Base-by-base conservation (phyloP, 2,329 filamentous ascomycete species). In the Tympanopsis confertula region DNA sequence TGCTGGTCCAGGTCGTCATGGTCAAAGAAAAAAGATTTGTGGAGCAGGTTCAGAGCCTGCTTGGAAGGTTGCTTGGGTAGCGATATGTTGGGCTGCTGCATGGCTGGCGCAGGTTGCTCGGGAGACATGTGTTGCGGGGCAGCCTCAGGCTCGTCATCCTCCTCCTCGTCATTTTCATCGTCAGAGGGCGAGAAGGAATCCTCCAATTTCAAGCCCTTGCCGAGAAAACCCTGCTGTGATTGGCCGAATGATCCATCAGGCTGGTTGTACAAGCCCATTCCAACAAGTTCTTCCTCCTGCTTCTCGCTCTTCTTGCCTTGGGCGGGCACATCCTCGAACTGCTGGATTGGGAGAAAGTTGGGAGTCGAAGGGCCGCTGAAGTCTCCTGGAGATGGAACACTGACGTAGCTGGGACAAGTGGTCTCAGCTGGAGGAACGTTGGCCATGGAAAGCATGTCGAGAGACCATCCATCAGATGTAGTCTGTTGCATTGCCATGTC, bases 91-190 rank as follows among this genome's bases (percentile, higher is more conserved):
- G 7, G n/a, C 22, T 26, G 22, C 22, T 7, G 22, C 22, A 10
- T 7, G 7, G 7, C 22, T n/a, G 22, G 22, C n/a, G 22, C n/a
- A 7, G 7, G 7, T 26, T 26, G 22, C 7, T 10, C 22, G 22
- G 22, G n/a, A 10, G 10, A 28, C n/a, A n/a, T 28, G 24, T 28
- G 24, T 28, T 28, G 24, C 10, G 10, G 24, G n/a, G n/a, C 24
- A 28, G 10, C 24, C 10, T 10, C 7, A 10, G 10, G 12, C 10
- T 33, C 15, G 30, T 18, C 15, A 15, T 13, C 15, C 17, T 10
- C 12, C 30, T 33, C 30, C 15, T 33, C 30, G 30, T 33, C 30
- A 33, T 33, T 10, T n/a, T 28, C 24, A n/a, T 28, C 24, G 24
- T 28, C 24, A 10, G 30, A 33, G 12, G 30, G 30, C 15, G 30